phyloP scores from a whole-genome alignment of 1,284 basidiomycete genomes.

The Xanthoconium separans region DNA sequence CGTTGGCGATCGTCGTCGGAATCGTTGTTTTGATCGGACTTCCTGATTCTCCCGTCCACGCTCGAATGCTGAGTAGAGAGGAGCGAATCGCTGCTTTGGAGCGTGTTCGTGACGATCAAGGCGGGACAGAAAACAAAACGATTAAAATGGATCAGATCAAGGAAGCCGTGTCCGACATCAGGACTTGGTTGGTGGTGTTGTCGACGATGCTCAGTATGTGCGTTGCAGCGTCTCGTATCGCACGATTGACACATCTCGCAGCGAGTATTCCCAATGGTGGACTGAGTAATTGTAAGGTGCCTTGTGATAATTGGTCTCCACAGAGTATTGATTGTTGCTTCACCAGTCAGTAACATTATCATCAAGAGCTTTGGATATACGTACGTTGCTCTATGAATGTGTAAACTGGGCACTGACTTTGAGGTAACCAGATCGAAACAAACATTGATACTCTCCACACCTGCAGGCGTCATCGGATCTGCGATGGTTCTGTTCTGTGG shows the following conservation, averaged over 20 bases:
- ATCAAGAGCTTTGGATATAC: constrained; percentile 68
- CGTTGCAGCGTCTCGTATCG: background rate
- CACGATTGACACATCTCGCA: constrained; percentile 25
- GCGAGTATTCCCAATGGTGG: constrained; percentile 67
- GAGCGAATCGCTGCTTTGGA: constrained; percentile 65
- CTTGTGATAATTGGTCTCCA: background rate
- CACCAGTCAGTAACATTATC: constrained; percentile 57
- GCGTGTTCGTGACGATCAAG: constrained; percentile 66
- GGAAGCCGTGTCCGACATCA: constrained; percentile 58
- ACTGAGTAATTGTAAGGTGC: constrained; percentile 56
- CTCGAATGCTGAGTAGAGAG: constrained; percentile 53
- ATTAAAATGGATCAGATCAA: constrained; percentile 60
- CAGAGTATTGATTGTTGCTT: background rate
- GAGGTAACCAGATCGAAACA: constrained; percentile 48
- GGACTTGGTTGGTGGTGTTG: constrained; percentile 63
- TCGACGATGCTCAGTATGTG: constrained; percentile 56
- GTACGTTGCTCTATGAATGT: constrained; percentile 34
- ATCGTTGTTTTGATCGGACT: constrained; percentile 58
- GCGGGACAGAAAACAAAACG: constrained; percentile 60
- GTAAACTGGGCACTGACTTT: background rate
- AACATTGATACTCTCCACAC: constrained; percentile 61
- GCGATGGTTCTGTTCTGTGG: constrained; percentile 53
- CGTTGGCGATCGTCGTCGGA: constrained; percentile 59
- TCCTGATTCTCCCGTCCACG: constrained; percentile 66
- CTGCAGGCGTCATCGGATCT: constrained; percentile 53